These are phyloP conservation scores for Manihot esculenta DNA, from an alignment of 441 rosid species.

Conservation along the genomic window DNA sequence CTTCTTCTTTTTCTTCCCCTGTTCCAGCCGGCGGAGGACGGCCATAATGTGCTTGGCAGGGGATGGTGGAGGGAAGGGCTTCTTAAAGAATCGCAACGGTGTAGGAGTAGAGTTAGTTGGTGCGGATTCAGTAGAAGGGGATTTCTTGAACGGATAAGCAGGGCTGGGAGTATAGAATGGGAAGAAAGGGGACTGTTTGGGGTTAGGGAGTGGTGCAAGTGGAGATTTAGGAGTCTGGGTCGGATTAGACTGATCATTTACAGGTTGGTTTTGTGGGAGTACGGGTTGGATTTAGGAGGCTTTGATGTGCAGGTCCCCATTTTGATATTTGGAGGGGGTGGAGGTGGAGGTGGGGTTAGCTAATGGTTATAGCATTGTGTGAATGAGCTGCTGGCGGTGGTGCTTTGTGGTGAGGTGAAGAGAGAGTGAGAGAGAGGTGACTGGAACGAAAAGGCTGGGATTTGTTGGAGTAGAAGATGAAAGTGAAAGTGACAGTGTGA, in stretches of 20 bases:
- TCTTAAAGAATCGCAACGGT: slow-evolving; percentile 59
- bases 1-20: slow-evolving; percentile 38
- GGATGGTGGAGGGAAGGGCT: slow-evolving; percentile 82
- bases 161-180: slow-evolving; percentile 80
- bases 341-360: neutral
- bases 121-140: slow-evolving; percentile 27
- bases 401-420: neutral
- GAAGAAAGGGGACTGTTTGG: slow-evolving; percentile 63
- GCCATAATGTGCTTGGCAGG: slow-evolving; percentile 93
- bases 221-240: slow-evolving; percentile 39
- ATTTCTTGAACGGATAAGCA: slow-evolving; percentile 50
- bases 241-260: slow-evolving; percentile 35
- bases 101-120: slow-evolving; percentile 33
- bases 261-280: slow-evolving; percentile 42
- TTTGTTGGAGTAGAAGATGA: neutral
- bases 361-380: slow-evolving; percentile 10
- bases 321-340: neutral
- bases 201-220: slow-evolving; percentile 29
- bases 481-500: slow-evolving; percentile 17
- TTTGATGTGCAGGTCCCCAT: slow-evolving; percentile 89
- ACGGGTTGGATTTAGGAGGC: slow-evolving; percentile 67
- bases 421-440: neutral
- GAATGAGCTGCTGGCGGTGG: neutral
- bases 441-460: neutral
- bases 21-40: slow-evolving; percentile 38